Base-by-base conservation (phyloP, 164 flowering plant species). In the Paratinospora sagittata region DNA sequence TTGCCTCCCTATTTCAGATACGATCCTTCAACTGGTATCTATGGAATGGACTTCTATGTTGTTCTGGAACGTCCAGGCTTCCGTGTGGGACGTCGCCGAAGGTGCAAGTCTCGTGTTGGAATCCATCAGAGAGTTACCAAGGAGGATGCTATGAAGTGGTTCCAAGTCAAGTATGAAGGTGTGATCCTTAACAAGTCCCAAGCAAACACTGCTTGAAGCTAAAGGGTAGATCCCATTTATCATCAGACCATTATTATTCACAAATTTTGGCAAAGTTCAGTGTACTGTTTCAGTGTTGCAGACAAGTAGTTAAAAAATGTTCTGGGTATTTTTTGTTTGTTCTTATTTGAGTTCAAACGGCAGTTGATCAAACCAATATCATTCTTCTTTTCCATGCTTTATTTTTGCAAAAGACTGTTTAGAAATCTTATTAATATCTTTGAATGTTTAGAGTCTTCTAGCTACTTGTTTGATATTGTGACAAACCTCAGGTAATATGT, bases 91-190 rank as follows among this genome's bases (percentile, higher is more conserved):
- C 91, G 93, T 39, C 89, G 93, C 39, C 78, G 91, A 4, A 80
- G 96, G 80, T 90, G 96, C 93, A 89, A 90, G 80, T 76, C 91
- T 30, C 85, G 91, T 72, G 96, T 90, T 73, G 96, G 96, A 30
- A 85, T 90, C 79, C 89, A 89, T 75, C 96, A 90, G 73, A 78
- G 96, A 62, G 96, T 90, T 49, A 87, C 89, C 0, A 90, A 87
- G 81, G 96, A 90, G 27, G 96, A 90, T 74, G 84, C 93, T 1
- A 89, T 90, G 96, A 90, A 89, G 76, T 90, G 96, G 93, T 90
- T 90, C 81, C 93, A 88, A 76, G 91, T 90, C 11, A 90, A 90
- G 71, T 88, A 90, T 21, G 91, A 88, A 76, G 96, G 96, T 45
- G 95, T 90, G 39, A 90, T 90, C 78, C 95, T 90, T 49, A 90